Base-by-base conservation (phyloP, 2,329 filamentous ascomycete genomes). In the Mollisiaceae sp. region DNA sequence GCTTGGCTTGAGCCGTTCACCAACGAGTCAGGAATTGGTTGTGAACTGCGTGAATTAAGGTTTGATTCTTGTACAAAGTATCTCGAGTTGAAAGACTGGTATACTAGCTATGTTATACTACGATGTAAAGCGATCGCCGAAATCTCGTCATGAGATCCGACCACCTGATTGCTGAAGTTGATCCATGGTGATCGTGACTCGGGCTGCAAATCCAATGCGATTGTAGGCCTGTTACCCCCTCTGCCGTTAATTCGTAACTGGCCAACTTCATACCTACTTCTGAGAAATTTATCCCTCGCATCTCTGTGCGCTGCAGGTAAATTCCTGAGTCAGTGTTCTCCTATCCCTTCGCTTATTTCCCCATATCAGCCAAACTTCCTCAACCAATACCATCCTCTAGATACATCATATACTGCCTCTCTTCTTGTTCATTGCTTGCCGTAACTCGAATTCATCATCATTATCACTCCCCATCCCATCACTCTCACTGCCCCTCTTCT, bases 381-480 rank as follows among this genome's bases (percentile, higher is more conserved):
- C 27, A 32, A 32, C 27, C 27, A 32, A 3, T 32, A 3, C 27
- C 3, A 32, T 32, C 27, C 27, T 32, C 27, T n/a, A n/a, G n/a
- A n/a, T n/a, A n/a, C 27, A 32, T 54, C 50, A 54, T 54, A 54
- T 35, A 27, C 50, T 54, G 12, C 32, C 50, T n/a, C 55, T 57
- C 35, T 57, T 57, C 32, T 18, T 22, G 20, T 39, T 20, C 35
- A 4, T 22, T 11, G 14, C 15, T 36, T 11, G n/a, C 9, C 36
- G 14, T 15, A 38, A 5, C n/a, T 39, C n/a, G 55, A 22, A 57
- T 32, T 82, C 81, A 61, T 83, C 81, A 60, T 83, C 81, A 71
- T 79, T 82, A 50, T 74, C 75, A 70, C 77, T 79, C 55, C 76
- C 77, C 63, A 83, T 83, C 39, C 79, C 79, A 57, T 86, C 84